Evolutionary conservation across 805 yeast species (phyloP).

Genomic region (Ascoidea rubescens): DNA sequence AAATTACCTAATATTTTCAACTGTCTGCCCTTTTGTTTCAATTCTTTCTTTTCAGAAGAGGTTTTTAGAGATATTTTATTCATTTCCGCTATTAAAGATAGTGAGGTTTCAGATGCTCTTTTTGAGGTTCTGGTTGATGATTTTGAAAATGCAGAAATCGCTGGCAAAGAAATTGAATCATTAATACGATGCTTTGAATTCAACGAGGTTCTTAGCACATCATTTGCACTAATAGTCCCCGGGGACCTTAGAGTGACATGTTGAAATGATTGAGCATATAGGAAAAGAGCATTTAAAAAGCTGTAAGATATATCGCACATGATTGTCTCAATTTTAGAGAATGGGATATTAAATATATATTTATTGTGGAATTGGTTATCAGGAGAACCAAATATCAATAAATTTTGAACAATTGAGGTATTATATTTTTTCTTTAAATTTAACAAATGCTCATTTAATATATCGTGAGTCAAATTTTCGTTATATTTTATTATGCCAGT

Average conservation of each 20-base stretch:
- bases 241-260: constrained; percentile 80
- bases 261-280: constrained; percentile 57
- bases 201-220: constrained; percentile 22
- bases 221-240: constrained; percentile 41
- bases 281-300: constrained; percentile 50
- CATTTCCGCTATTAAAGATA: constrained; percentile 2
- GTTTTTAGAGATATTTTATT: constrained; percentile 22
- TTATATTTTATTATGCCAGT: constrained; percentile 28
- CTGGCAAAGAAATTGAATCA: constrained; percentile 7
- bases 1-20: constrained; percentile 65
- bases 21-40: constrained; percentile 57
- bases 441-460: constrained; percentile 17
- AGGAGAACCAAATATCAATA: constrained; percentile 41
- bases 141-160: constrained; percentile 1
- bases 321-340: constrained; percentile 37
- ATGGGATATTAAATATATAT: constrained; percentile 10
- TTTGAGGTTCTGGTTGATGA: constrained; percentile 1
- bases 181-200: constrained; percentile 5
- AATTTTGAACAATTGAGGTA: constrained; percentile 37
- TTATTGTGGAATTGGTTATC: constrained; percentile 4
- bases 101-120: constrained; percentile 2
- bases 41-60: constrained; percentile 20
- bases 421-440: constrained; percentile 34
- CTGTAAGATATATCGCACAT: constrained; percentile 60
- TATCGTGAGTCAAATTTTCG: constrained; percentile 14